Base-by-base conservation (phyloP, 2,329 filamentous ascomycete species). In the Hirsutella thompsonii region DNA sequence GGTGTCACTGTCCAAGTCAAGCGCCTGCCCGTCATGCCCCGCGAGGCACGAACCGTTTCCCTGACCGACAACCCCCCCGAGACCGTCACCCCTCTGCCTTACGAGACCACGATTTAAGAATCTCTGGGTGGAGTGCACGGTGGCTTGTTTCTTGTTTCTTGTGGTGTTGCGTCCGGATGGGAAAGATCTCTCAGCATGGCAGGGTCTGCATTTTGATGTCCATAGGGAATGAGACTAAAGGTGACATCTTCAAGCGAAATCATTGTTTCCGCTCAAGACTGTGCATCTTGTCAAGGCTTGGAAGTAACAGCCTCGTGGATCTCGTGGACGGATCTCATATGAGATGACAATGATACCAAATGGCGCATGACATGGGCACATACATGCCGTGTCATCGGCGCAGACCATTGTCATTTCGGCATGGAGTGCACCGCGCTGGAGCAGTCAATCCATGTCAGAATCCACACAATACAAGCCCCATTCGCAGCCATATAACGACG, bases 31-130 rank as follows among this genome's bases (percentile, higher is more conserved):
- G 71, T 68, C 56, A 74, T 74, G 63, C 92, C 92, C 66, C 79
- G 92, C 55, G 81, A 83, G 53, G 81, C 84, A 52, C 76, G 79
- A 66, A 88, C 81, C 51, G 78, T 96, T 64, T 83, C 78, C 59
- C 71, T 81, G 58, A 80, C 79, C 70, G 82, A 87, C 64, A 85
- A 86, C 74, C 75, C 79, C 64, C 87, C 89, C 51, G 87, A 95
- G 81, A 95, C 84, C 57, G 79, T 96, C 60, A 79, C 81, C 49
- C 88, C 90, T 56, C 77, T 96, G 57, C 71, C 92, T 61, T 98
- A 96, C 81, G 92, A 96, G 79, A 98, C 92, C 59, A 90, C 86
- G 63, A 96, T 98, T 69, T 98, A 92, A 62, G 19, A 55, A 50
- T 52, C 47, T 44, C 41, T 50, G 47, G 46, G 16, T 38, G 44